Conservation (phyloP, 2,329 filamentous ascomycete genomes). For the Polychaeton citri region DNA sequence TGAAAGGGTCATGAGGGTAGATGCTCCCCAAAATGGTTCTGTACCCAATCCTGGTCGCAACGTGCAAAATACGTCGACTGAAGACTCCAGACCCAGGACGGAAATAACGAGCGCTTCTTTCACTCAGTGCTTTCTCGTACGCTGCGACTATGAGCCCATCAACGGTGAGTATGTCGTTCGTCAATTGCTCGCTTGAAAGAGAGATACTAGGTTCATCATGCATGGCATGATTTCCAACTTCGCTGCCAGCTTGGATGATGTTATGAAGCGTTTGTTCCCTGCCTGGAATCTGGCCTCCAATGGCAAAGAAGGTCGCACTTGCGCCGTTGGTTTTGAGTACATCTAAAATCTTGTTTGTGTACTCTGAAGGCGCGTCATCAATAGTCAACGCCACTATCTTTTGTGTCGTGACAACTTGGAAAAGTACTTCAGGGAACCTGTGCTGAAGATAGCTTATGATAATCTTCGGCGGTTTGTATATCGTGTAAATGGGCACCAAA, state of each 20-base stretch:
- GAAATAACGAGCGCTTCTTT: constrained; percentile 53
- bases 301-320: constrained; percentile 77
- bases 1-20: constrained; percentile 86
- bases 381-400: constrained; percentile 72
- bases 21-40: constrained; percentile 67
- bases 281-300: constrained; percentile 59
- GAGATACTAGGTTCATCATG: constrained; percentile 62
- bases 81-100: constrained; percentile 79
- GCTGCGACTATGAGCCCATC: constrained; percentile 45
- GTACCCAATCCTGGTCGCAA: constrained; percentile 51
- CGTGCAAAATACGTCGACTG: constrained; percentile 51
- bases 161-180: constrained; percentile 50
- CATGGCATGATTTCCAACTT: constrained; percentile 80
- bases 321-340: constrained; percentile 52
- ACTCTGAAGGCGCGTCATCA: constrained; percentile 67
- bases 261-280: constrained; percentile 35
- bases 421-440: constrained; percentile 68
- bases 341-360: constrained; percentile 57
- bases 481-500: constrained; percentile 44
- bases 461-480: constrained; percentile 69
- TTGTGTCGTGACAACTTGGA: constrained; percentile 46
- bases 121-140: constrained; percentile 31
- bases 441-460: constrained; percentile 58
- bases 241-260: constrained; percentile 40
- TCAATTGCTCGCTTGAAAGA: constrained; percentile 46